Conservation (phyloP, 2,329 filamentous ascomycete genomes). For the Colletotrichum melonis region DNA sequence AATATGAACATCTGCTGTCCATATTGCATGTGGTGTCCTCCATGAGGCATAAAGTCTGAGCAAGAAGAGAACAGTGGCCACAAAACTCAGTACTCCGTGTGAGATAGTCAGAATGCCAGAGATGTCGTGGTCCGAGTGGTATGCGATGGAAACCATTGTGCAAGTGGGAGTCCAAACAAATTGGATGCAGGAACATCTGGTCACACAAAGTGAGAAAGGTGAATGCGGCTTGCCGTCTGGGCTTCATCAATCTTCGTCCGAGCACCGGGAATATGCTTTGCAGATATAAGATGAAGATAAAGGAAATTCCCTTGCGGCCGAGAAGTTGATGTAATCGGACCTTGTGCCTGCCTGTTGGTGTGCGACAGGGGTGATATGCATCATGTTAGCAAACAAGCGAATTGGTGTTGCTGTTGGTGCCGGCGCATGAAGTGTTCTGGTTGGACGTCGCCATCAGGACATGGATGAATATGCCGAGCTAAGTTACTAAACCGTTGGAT, state of each 20-base stretch:
- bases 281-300: neutral
- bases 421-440: neutral
- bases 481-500: neutral
- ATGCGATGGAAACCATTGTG: neutral
- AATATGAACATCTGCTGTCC: neutral
- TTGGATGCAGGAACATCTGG: neutral
- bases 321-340: neutral
- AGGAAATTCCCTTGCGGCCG: neutral
- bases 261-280: neutral
- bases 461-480: neutral
- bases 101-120: neutral
- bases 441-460: neutral
- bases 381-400: neutral
- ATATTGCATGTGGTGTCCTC: neutral
- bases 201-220: neutral
- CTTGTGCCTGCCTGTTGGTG: neutral
- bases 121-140: neutral
- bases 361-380: neutral
- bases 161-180: neutral
- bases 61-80: neutral
- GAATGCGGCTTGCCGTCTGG: neutral
- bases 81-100: neutral
- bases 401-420: neutral
- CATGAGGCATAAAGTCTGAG: neutral
- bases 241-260: neutral